phyloP scores from a whole-genome alignment of 169 alveolate genomes.

The Pseudocohnilembus persalinus region DNA sequence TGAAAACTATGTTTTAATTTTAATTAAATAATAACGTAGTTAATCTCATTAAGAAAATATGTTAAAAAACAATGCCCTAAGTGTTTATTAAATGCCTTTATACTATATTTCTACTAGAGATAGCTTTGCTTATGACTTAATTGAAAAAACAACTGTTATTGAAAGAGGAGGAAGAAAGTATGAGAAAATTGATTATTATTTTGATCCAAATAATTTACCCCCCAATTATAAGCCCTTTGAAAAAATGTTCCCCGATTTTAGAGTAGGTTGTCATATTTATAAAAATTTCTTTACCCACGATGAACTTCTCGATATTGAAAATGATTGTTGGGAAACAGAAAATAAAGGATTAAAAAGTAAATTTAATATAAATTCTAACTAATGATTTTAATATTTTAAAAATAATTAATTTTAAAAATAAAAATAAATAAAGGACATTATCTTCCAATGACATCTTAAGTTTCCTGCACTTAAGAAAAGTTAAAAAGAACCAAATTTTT shows the following conservation, averaged over 20 bases:
- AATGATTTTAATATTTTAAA: not conserved
- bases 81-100: slow-evolving; percentile 39
- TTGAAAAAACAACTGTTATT: slow-evolving; percentile 18
- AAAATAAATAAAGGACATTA: slow-evolving; percentile 38
- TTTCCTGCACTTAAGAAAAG: slow-evolving; percentile 50
- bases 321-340: slow-evolving; percentile 50
- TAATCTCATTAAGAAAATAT: not conserved
- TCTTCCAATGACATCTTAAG: slow-evolving; percentile 69
- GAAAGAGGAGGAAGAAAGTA: slow-evolving; percentile 36
- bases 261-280: slow-evolving; percentile 58
- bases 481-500: slow-evolving; percentile 75
- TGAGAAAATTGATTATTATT: slow-evolving; percentile 52
- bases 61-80: not conserved
- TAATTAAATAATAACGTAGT: not conserved
- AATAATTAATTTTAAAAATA: not conserved
- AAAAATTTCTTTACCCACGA: slow-evolving; percentile 59
- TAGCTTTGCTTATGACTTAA: slow-evolving; percentile 67
- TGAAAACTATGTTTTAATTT: not conserved
- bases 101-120: slow-evolving; percentile 71
- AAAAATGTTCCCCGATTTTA: slow-evolving; percentile 31
- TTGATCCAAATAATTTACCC: slow-evolving; percentile 64
- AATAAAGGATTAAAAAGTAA: slow-evolving; percentile 46
- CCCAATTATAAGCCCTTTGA: slow-evolving; percentile 49
- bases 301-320: slow-evolving; percentile 59
- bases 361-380: no score